These are phyloP conservation scores for Groenewaldozyma tartarivorans DNA, from an alignment of 805 yeast genomes.

Conservation along the genomic window DNA sequence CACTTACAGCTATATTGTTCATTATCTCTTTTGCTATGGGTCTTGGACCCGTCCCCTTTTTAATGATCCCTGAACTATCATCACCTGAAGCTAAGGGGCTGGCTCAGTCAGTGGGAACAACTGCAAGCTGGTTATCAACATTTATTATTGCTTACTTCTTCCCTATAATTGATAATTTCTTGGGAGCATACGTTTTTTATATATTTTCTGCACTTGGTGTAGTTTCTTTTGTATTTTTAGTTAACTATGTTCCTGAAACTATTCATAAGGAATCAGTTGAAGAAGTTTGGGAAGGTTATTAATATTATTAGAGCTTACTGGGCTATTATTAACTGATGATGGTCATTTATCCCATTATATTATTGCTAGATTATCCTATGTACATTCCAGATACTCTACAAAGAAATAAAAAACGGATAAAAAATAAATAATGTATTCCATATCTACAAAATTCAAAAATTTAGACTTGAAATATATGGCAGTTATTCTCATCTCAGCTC, in stretches of 20 bases:
- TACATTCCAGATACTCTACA: no score
- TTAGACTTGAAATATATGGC: no score
- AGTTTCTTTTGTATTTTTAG: slow-evolving; percentile 33
- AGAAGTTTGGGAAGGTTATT: slow-evolving; percentile 50
- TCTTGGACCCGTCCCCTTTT: slow-evolving; percentile 90
- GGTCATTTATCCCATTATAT: no score
- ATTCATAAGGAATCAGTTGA: slow-evolving; percentile 49
- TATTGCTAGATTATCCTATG: no score
- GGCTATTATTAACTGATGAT: no score
- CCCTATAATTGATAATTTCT: slow-evolving; percentile 53
- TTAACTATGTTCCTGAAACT: slow-evolving; percentile 59
- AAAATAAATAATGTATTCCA: no score
- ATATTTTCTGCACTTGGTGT: slow-evolving; percentile 36
- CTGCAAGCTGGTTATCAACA: slow-evolving; percentile 86
- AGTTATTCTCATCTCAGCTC: no score
- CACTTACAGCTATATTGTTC: slow-evolving; percentile 41
- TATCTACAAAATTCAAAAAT: no score
- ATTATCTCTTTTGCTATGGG: slow-evolving; percentile 87
- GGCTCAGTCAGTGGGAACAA: slow-evolving; percentile 90
- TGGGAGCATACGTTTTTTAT: slow-evolving; percentile 75
- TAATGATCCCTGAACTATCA: slow-evolving; percentile 80
- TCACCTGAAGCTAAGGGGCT: slow-evolving; percentile 68
- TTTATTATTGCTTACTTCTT: slow-evolving; percentile 66
- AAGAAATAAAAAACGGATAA: no score
- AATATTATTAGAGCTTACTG: no score